Evolutionary conservation across 2,329 filamentous ascomycete species (phyloP).

Genomic region (Helminthosporium solani): DNA sequence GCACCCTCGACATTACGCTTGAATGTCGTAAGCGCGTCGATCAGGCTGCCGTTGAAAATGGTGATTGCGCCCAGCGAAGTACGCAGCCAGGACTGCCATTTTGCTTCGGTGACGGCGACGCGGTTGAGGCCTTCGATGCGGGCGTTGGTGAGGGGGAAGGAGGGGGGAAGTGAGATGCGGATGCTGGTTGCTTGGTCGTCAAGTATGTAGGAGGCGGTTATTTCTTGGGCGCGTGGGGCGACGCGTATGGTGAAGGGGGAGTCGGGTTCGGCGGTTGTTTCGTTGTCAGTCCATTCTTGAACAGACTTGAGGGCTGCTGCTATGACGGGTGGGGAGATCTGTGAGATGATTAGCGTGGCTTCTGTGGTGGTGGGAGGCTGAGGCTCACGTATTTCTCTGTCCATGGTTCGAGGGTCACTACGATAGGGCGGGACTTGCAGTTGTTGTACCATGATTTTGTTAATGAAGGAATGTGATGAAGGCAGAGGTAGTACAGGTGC

Average conservation of each 20-base stretch:
- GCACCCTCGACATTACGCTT: slow-evolving; percentile 82
- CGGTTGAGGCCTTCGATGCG: slow-evolving; percentile 75
- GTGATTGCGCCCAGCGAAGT: slow-evolving; percentile 90
- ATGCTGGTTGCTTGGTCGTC: slow-evolving; percentile 86
- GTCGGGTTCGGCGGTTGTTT: slow-evolving; percentile 38
- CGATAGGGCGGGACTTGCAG: slow-evolving; percentile 75
- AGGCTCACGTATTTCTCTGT: slow-evolving; percentile 65
- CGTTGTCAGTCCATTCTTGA: slow-evolving; percentile 60
- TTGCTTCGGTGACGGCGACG: slow-evolving; percentile 84
- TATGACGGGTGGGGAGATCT: slow-evolving; percentile 71
- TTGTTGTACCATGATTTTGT: slow-evolving; percentile 84
- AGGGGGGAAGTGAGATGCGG: slow-evolving; percentile 73
- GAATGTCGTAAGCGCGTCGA: slow-evolving; percentile 84
- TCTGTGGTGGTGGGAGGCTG: neutral
- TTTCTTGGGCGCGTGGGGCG: slow-evolving; percentile 68
- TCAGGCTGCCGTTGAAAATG: slow-evolving; percentile 85
- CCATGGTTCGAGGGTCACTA: slow-evolving; percentile 77
- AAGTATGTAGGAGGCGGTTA: slow-evolving; percentile 80
- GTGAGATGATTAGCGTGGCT: neutral
- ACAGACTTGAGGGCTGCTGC: slow-evolving; percentile 67
- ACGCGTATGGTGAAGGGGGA: slow-evolving; percentile 68
- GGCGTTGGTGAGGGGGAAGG: slow-evolving; percentile 80
- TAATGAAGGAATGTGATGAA: slow-evolving; percentile 74
- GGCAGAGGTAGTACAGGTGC: slow-evolving; percentile 79
- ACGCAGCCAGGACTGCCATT: slow-evolving; percentile 89